phyloP scores from a whole-genome alignment of 2,329 filamentous ascomycete species.

The Ophiostoma pallidulum region DNA sequence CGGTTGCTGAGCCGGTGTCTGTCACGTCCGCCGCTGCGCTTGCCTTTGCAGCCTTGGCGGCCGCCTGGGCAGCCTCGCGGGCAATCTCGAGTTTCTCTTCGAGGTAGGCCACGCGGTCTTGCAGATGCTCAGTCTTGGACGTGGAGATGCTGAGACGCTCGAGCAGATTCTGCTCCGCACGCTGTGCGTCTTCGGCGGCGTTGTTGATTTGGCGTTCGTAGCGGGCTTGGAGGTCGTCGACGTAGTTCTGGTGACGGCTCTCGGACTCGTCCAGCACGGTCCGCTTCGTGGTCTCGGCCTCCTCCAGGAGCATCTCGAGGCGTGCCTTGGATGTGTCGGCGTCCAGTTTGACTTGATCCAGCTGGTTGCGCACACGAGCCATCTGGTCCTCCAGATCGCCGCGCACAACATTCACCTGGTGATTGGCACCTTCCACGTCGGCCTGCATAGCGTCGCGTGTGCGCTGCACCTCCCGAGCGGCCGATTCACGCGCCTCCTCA shows the following conservation, averaged over 20 bases:
- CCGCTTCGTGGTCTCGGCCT: conserved; percentile 57
- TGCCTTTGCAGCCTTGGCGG: conserved; percentile 60
- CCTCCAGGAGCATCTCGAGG: conserved; percentile 76
- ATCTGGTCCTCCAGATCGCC: conserved; percentile 76
- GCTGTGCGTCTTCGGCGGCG: conserved; percentile 70
- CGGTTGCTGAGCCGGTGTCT: not conserved
- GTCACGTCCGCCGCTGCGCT: conserved; percentile 22
- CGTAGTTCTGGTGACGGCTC: conserved; percentile 53
- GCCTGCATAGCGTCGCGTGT: conserved; percentile 69
- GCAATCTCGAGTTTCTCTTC: conserved; percentile 89
- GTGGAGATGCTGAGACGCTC: conserved; percentile 75
- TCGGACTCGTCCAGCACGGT: conserved; percentile 7
- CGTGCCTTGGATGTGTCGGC: conserved; percentile 71
- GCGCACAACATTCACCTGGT: conserved; percentile 74
- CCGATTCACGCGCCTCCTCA: conserved; percentile 72
- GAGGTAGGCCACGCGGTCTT: conserved; percentile 74
- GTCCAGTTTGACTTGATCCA: conserved; percentile 71
- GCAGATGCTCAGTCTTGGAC: conserved; percentile 74
- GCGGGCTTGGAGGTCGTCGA: conserved; percentile 66
- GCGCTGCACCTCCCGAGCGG: conserved; percentile 69
- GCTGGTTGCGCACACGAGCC: conserved; percentile 58
- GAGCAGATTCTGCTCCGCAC: conserved; percentile 66
- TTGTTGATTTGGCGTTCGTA: conserved; percentile 67
- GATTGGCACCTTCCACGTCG: conserved; percentile 74
- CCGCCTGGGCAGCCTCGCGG: conserved; percentile 76